These are phyloP conservation scores for Leishmania turanica DNA, from an alignment of 208 protist genomes.

Conservation along the genomic window DNA sequence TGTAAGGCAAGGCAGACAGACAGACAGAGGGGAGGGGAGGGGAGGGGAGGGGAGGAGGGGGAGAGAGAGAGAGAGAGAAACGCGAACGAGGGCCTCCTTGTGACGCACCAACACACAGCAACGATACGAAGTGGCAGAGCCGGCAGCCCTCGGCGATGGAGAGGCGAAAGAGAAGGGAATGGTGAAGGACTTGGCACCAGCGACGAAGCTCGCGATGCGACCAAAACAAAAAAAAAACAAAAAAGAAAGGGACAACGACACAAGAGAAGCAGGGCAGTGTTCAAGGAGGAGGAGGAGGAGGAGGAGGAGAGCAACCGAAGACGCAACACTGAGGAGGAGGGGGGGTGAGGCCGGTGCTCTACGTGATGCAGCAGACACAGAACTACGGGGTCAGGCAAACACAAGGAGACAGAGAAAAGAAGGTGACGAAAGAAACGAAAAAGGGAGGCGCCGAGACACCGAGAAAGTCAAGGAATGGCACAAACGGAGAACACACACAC, in stretches of 20 bases:
- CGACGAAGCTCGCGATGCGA: background rate
- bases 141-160: background rate
- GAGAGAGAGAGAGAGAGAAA: background rate
- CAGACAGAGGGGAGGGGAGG: background rate
- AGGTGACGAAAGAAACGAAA: background rate
- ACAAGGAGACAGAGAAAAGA: background rate
- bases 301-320: background rate
- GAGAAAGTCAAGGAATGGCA: background rate
- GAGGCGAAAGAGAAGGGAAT: background rate
- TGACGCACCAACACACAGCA: background rate
- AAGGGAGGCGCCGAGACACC: background rate
- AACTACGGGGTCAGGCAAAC: background rate
- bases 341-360: background rate
- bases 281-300: background rate
- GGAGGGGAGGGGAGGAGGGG: no score
- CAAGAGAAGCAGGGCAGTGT: background rate
- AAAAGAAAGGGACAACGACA: background rate
- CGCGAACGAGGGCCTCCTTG: background rate
- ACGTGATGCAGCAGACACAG: background rate
- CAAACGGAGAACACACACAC: background rate
- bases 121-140: background rate
- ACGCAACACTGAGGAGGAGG: background rate
- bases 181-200: background rate
- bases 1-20: background rate
- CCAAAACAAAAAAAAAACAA: no score